A percentile compares a stretch with the other conserved stretches of the same genome.
Evolutionary conservation across 352 stramenopile genomes (phyloP).

Genomic region (Phytophthora crassamura): DNA sequence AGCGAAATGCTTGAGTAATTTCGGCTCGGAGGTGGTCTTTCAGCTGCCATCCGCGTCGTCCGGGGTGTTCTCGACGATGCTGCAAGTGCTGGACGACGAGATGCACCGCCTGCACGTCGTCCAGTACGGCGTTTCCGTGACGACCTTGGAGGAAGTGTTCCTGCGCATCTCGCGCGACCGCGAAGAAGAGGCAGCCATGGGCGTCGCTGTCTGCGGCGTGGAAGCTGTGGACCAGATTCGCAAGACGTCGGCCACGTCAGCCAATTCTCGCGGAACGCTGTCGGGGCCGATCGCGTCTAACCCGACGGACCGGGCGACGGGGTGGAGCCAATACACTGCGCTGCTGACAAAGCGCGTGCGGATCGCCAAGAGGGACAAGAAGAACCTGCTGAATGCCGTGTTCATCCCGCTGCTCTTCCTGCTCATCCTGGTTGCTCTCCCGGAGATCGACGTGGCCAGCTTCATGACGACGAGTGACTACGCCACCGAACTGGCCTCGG

Average conservation of each 20-base stretch:
- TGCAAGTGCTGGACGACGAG: conserved; percentile 81
- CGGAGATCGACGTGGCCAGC: conserved; percentile 64
- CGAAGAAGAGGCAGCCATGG: conserved; percentile 38
- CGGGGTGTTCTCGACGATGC: conserved; percentile 91
- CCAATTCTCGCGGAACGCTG: conserved; percentile 37
- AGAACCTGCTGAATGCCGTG: conserved; percentile 64
- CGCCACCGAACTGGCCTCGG: conserved; percentile 31
- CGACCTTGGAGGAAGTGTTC: conserved; percentile 99
- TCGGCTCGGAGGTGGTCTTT: conserved; percentile 95
- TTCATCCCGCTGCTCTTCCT: conserved; percentile 70
- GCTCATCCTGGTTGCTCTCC: conserved; percentile 53
- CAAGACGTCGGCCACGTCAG: conserved; percentile 48
- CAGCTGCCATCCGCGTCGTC: conserved; percentile 91
- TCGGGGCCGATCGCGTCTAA: conserved; percentile 28
- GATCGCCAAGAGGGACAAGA: conserved; percentile 70
- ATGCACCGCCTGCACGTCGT: conserved; percentile 64
- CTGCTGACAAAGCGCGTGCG: conserved; percentile 66
- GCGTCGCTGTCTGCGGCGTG: conserved; percentile 16
- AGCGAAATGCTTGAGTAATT: conserved; percentile 89
- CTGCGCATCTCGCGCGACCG: conserved; percentile 73
- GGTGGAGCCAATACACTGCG: conserved; percentile 54
- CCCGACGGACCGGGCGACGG: conserved; percentile 29
- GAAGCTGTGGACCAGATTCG: conserved; percentile 41
- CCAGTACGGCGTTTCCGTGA: conserved; percentile 97
- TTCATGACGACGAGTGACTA: conserved; percentile 48